A percentile compares a stretch with the other conserved stretches of the same genome.
These are phyloP conservation scores for Eutrema salsugineum DNA, from an alignment of 441 rosid genomes.

Conservation along the genomic window DNA sequence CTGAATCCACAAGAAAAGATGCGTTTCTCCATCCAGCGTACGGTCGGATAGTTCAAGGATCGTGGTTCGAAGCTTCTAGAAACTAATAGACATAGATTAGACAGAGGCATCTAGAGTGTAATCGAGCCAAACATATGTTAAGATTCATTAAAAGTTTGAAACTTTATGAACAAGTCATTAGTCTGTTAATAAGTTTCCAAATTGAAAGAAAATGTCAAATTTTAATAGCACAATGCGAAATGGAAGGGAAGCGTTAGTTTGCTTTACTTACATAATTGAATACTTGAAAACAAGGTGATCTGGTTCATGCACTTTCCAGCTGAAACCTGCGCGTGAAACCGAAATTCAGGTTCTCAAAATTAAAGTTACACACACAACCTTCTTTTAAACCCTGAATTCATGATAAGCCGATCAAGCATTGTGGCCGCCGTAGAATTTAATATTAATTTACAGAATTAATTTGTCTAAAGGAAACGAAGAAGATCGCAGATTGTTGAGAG, in stretches of 20 bases:
- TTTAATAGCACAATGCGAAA: background rate
- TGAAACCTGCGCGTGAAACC: background rate
- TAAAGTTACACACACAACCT: too few species aligned
- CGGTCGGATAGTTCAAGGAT: slow-evolving; percentile 27
- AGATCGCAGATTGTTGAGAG: too few species aligned
- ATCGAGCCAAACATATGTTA: background rate
- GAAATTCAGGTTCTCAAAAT: too few species aligned
- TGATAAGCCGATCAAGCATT: too few species aligned
- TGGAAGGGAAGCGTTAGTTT: background rate
- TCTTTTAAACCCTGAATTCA: too few species aligned
- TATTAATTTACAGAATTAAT: too few species aligned
- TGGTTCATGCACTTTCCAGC: slow-evolving; percentile 36
- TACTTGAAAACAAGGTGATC: slow-evolving; percentile 35
- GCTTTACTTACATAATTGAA: slow-evolving; percentile 40
- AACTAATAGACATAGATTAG: slow-evolving; percentile 18
- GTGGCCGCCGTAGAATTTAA: too few species aligned
- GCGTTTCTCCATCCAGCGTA: slow-evolving; percentile 45
- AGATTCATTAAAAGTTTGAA: background rate
- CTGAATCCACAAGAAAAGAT: background rate
- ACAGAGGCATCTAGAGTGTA: background rate
- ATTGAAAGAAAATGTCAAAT: background rate
- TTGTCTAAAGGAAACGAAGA: too few species aligned
- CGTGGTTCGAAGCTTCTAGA: slow-evolving; percentile 43
- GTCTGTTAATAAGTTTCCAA: background rate
- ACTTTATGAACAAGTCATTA: background rate